phyloP scores from a whole-genome alignment of 179 eudicot species.

The Beta corolliflora region DNA sequence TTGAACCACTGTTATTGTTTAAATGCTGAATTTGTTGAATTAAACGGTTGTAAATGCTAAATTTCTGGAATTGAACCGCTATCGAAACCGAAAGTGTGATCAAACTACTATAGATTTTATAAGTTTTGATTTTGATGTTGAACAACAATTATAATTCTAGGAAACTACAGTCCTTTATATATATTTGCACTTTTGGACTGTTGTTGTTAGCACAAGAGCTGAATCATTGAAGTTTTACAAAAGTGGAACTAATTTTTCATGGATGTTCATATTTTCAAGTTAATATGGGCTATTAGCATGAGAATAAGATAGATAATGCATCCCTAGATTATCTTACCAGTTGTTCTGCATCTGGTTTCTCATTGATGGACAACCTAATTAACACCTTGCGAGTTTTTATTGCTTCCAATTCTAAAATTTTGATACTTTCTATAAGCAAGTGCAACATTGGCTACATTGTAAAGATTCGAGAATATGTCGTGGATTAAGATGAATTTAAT shows the following conservation, averaged over 20 bases:
- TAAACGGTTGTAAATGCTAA: background rate
- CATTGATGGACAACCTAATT: conserved; percentile 61
- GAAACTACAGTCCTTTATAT: background rate
- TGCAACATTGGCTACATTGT: background rate
- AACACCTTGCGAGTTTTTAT: conserved; percentile 87
- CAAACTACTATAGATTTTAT: background rate
- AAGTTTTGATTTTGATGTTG: background rate
- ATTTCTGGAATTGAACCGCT: background rate
- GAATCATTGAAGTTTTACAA: background rate
- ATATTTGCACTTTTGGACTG: background rate
- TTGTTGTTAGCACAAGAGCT: background rate
- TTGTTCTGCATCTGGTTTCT: conserved; percentile 68
- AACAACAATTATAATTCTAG: background rate
- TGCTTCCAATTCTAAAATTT: conserved; percentile 79
- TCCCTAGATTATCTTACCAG: conserved; percentile 43
- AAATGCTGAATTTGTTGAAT: background rate
- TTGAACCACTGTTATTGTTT: background rate
- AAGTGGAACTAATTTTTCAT: background rate
- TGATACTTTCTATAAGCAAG: conserved; percentile 58
- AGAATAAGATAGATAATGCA: background rate
- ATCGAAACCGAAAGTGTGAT: background rate
- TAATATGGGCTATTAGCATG: background rate
- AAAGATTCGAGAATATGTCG: too few species aligned
- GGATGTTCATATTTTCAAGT: background rate
- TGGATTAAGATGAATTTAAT: too few species aligned